phyloP scores from a whole-genome alignment of 305 asterid genomes.

The Solanum hybrid region DNA sequence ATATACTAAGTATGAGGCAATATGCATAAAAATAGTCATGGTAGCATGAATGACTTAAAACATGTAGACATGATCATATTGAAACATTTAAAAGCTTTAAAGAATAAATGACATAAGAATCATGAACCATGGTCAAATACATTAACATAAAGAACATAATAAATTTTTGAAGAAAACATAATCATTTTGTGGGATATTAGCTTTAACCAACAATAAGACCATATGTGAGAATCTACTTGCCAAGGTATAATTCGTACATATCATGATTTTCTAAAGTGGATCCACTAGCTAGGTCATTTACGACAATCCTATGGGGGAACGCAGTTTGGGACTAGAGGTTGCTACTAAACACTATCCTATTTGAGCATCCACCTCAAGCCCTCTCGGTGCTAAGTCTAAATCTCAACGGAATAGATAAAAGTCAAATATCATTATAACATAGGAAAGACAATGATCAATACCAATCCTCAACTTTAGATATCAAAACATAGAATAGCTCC shows the following conservation, averaged over 20 bases:
- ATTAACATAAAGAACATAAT: background rate
- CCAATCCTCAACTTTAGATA: background rate
- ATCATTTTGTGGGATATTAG: background rate
- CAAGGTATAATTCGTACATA: too few species aligned
- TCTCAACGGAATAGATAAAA: background rate
- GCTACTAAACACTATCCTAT: background rate
- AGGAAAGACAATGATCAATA: too few species aligned
- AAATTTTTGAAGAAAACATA: background rate
- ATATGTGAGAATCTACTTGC: background rate
- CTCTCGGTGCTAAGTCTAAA: background rate
- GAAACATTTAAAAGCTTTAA: background rate
- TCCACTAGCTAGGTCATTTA: too few species aligned
- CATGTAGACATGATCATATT: background rate
- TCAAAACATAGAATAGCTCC: background rate
- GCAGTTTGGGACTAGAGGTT: background rate
- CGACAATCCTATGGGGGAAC: background rate
- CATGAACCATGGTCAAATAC: background rate
- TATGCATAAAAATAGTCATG: background rate
- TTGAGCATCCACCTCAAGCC: background rate
- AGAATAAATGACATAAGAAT: background rate
- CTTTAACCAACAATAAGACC: background rate
- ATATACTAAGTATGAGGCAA: background rate
- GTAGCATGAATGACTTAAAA: background rate
- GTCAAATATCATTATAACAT: background rate
- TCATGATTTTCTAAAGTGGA: too few species aligned